Percentiles rank a stretch among this genome's conserved stretches.
These are phyloP conservation scores for Thermomyces lanuginosus DNA, from an alignment of 2,329 filamentous ascomycete genomes.

Conservation along the genomic window DNA sequence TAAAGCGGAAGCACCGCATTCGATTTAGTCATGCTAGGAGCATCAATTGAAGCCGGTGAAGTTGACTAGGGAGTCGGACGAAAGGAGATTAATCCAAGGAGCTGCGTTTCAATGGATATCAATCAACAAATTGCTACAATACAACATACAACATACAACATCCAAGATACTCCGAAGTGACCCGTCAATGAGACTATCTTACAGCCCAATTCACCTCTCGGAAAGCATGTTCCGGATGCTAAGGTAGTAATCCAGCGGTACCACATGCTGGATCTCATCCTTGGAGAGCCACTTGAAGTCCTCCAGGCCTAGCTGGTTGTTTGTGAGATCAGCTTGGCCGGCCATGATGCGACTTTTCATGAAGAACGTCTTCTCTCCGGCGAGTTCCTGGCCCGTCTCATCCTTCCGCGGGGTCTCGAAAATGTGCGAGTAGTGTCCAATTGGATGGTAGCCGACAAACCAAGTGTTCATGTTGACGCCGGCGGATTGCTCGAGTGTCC, in stretches of 20 bases:
- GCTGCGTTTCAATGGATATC: no score
- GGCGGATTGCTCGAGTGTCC: constrained; percentile 58
- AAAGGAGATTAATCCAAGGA: no score
- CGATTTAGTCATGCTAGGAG: no score
- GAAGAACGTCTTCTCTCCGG: constrained; percentile 78
- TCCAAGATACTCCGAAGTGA: no score
- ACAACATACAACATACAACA: no score
- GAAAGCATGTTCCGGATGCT: constrained; percentile 70
- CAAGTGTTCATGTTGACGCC: constrained; percentile 98
- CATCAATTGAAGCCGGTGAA: no score
- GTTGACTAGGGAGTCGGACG: no score
- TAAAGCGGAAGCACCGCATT: no score
- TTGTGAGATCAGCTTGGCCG: constrained; percentile 68
- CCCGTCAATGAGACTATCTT: no score
- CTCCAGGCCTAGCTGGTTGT: constrained; percentile 53
- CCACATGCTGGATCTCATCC: constrained; percentile 60
- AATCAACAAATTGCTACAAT: no score
- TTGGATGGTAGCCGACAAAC: constrained; percentile 79
- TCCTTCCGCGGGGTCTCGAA: constrained; percentile 34
- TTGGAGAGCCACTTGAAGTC: constrained; percentile 90
- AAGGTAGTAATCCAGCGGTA: constrained; percentile 54
- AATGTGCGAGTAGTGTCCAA: constrained; percentile 57
- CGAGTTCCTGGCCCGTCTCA: constrained; percentile 22
- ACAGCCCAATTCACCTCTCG: constrained; percentile 58
- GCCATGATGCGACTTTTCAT: constrained; percentile 94